A percentile compares a stretch with the other conserved stretches of the same genome.
Evolutionary conservation across 345 rosid species (phyloP).

Genomic region (Kernera saxatilis): DNA sequence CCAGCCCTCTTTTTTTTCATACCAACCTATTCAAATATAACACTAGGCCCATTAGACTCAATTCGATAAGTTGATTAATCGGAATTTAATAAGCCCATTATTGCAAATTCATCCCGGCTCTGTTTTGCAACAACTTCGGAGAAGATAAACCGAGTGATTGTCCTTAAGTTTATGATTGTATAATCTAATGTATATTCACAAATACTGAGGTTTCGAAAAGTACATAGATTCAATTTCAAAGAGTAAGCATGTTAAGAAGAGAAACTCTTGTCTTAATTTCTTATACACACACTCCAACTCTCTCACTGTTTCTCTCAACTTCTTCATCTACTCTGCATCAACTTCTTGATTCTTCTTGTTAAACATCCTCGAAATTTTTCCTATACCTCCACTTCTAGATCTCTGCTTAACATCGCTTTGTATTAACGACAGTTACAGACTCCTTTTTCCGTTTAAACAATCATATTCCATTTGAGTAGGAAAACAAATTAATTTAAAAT

Average conservation of each 20-base stretch:
- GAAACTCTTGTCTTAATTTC: conserved; percentile 45
- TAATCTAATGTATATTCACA: conserved; percentile 3
- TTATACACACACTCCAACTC: conserved; percentile 37
- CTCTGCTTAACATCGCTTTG: not conserved
- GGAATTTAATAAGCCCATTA: not conserved
- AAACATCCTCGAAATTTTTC: conserved; percentile 22
- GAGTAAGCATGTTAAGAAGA: conserved; percentile 36
- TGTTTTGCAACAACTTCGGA: not conserved
- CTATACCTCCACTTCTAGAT: not conserved
- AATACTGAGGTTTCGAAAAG: not conserved
- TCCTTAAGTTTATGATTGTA: not conserved
- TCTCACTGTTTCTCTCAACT: conserved; percentile 33
- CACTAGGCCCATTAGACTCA: not conserved
- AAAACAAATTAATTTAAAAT: too few relatives aligned
- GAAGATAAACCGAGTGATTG: not conserved
- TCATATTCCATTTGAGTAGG: too few relatives aligned
- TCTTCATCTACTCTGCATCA: conserved; percentile 3
- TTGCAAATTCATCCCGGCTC: not conserved
- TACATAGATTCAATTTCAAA: conserved; percentile 5
- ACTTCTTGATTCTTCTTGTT: conserved; percentile 19
- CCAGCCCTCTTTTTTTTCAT: not conserved
- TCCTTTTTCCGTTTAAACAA: too few relatives aligned
- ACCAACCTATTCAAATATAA: not conserved
- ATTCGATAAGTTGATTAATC: too few relatives aligned
- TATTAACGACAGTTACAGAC: too few relatives aligned